phyloP scores from a whole-genome alignment of 306 rosid genomes.

The Begonia masoniana region DNA sequence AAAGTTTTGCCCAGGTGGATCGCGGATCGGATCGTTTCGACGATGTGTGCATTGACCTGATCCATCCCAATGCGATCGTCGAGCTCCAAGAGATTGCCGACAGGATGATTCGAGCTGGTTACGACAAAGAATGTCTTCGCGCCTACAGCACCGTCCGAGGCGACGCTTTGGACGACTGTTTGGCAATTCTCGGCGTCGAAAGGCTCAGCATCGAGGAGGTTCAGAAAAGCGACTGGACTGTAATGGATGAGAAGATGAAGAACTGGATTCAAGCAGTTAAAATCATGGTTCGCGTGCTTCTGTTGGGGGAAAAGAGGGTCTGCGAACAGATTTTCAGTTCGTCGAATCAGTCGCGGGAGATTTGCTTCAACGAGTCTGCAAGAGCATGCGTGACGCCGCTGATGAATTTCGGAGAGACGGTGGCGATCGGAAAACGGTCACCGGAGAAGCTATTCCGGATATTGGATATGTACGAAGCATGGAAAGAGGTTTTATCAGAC shows the following conservation, averaged over 20 bases:
- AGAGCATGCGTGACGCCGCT: conserved; percentile 75
- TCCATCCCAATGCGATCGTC: conserved; percentile 48
- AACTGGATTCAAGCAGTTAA: conserved; percentile 89
- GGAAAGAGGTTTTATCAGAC: conserved; percentile 44
- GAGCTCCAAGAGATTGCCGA: conserved; percentile 68
- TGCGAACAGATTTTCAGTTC: conserved; percentile 65
- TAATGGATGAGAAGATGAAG: conserved; percentile 92
- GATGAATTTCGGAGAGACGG: conserved; percentile 80
- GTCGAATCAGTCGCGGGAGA: conserved; percentile 40
- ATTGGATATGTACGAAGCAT: conserved; percentile 85
- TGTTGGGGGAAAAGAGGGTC: conserved; percentile 66
- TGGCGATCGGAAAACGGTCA: conserved; percentile 60
- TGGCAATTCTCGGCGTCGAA: conserved; percentile 69
- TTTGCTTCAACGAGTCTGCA: conserved; percentile 70
- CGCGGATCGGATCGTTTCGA: conserved; percentile 45
- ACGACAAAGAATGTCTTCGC: conserved; percentile 80
- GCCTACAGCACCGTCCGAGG: conserved; percentile 76
- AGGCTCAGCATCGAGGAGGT: conserved; percentile 84
- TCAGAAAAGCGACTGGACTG: conserved; percentile 68
- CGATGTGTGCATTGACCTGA: conserved; percentile 58
- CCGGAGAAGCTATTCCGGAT: conserved; percentile 89
- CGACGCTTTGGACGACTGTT: conserved; percentile 76
- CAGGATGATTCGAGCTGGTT: conserved; percentile 79
- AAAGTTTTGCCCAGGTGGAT: conserved; percentile 49
- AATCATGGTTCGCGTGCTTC: conserved; percentile 43